phyloP scores from a whole-genome alignment of 805 yeast genomes.

The Pichia deserticola region DNA sequence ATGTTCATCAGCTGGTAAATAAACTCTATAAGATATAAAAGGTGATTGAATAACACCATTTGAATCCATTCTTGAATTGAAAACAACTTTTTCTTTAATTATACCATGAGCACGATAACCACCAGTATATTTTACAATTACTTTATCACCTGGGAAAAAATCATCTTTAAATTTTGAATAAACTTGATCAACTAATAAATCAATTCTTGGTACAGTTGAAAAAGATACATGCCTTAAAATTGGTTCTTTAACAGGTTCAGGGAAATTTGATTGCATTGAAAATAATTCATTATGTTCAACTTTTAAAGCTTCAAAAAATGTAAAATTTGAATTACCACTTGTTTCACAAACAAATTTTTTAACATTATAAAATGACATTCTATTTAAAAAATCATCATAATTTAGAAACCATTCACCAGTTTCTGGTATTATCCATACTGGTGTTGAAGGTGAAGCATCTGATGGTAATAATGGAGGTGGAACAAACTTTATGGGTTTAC shows the following conservation, averaged over 20 bases:
- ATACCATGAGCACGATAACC: conserved; percentile 43
- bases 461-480: conserved; percentile 49
- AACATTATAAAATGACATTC: conserved; percentile 65
- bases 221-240: conserved; percentile 81
- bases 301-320: conserved; percentile 81
- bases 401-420: conserved; percentile 83
- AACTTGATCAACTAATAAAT: conserved; percentile 80
- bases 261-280: conserved; percentile 74
- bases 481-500: conserved; percentile 59
- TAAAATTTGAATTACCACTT: conserved; percentile 86
- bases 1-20: conserved; percentile 30
- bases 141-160: conserved; percentile 87
- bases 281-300: conserved; percentile 60
- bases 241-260: conserved; percentile 88
- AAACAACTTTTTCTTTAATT: conserved; percentile 81
- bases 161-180: conserved; percentile 70
- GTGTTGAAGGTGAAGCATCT: conserved; percentile 44
- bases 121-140: conserved; percentile 45
- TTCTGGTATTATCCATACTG: conserved; percentile 75
- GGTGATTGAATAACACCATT: conserved; percentile 33
- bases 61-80: conserved; percentile 41
- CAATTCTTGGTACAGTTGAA: conserved; percentile 73
- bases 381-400: conserved; percentile 66
- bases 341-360: conserved; percentile 91
- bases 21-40: conserved; percentile 63